Evolutionary conservation across 1,284 basidiomycete genomes (phyloP), one percentile per base, ranked within the genome.

Genomic region (Termitomyces sp.): DNA sequence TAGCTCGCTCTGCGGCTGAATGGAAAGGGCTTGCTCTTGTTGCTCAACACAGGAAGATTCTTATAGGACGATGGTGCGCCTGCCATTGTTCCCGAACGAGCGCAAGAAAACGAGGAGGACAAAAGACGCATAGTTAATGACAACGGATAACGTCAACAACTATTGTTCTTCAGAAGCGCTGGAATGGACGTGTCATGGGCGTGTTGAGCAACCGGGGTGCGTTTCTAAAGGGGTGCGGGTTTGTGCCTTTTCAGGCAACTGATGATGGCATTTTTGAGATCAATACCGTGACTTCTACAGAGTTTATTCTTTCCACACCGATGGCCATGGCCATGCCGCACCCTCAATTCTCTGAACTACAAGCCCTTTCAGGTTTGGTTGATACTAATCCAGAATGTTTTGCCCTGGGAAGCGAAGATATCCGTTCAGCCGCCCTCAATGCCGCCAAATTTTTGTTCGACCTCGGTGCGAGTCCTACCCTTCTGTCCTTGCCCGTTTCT

Each of bases 401-500:
- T 57, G 79, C 79, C 11, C 64, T 67, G 7, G 84, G 86, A 30
- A 83, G 77, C 65, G 65, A 72, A 35, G 75, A 79, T 41, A 73
- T 92, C 31, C 76, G 79, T 19, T 63, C 70, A 44, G 76, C 80
- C 50, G 86, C 91, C 16, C 71, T 93, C 41, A 64, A 72, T 49
- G 90, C 86, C 10, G 72, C 86, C 30, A 91, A 92, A 72, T 83
- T 80, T 63, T 71, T 92, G 21, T 95, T 93, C 60, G 88, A 94
- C 66, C 72, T 88, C 33, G 87, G 92, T 93, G 65, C 60, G 86
- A 57, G 30, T 33, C 46, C 21, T 46, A 24, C 16, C 43, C 44
- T 31, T 21, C n/a, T 26, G 40, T 35, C 28, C 43, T 26, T 49
- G 41, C 19, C 53, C 52, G 44, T 52, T 13, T 26, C 41, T 49